A percentile compares a stretch with the other conserved stretches of the same genome.
Conservation (phyloP, 2,329 filamentous ascomycete species). For the Cytospora schulzeri region DNA sequence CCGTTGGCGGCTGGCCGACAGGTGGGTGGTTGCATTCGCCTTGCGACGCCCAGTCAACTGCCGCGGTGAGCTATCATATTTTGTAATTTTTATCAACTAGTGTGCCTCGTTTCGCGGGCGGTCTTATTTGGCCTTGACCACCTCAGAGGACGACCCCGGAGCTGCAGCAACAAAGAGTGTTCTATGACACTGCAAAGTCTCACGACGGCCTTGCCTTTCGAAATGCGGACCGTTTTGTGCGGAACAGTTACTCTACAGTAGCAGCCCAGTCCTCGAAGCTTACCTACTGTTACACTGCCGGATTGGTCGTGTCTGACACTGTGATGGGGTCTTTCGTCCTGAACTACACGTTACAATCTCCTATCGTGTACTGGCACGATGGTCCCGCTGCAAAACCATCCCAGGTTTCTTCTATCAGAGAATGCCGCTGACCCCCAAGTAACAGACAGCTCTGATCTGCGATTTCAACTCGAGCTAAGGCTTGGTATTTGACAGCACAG, state of each 20-base stretch:
- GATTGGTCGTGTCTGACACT: slow-evolving; percentile 12
- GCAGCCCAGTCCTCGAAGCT: slow-evolving; percentile 14
- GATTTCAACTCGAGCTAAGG: background rate
- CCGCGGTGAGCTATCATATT: slow-evolving; percentile 28
- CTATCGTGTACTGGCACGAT: slow-evolving; percentile 8
- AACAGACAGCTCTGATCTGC: background rate
- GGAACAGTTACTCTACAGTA: background rate
- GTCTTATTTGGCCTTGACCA: background rate
- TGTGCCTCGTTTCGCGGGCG: slow-evolving; percentile 15
- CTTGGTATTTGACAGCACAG: background rate
- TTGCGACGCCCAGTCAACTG: slow-evolving; percentile 25
- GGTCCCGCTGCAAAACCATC: background rate
- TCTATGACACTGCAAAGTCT: slow-evolving; percentile 5
- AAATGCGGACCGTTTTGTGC: background rate
- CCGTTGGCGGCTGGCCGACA: slow-evolving; percentile 14
- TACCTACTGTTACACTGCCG: slow-evolving; percentile 3
- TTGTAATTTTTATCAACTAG: slow-evolving; percentile 7
- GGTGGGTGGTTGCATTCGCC: slow-evolving; percentile 21
- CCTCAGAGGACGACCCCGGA: slow-evolving; percentile 4
- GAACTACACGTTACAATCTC: background rate
- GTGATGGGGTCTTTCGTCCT: background rate
- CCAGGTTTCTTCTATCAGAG: background rate
- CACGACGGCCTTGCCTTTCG: background rate
- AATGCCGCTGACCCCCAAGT: background rate
- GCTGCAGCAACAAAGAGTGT: background rate